Evolutionary conservation across 1,139 yeast genomes (phyloP).

Genomic region (Yamadazyma mexicana): DNA sequence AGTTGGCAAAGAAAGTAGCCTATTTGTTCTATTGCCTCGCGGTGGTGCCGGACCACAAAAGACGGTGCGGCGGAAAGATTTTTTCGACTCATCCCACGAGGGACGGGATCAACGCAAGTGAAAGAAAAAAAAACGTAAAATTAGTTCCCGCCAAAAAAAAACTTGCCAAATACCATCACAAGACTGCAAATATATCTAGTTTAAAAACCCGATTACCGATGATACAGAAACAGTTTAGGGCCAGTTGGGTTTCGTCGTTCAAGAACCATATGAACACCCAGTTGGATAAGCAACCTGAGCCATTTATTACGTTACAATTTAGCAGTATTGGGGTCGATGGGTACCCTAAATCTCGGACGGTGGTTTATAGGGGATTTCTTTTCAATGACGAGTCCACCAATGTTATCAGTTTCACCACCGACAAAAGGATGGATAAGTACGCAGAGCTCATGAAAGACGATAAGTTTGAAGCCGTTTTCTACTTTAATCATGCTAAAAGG

Average conservation of each 20-base stretch:
- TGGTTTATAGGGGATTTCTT: slow-evolving; percentile 73
- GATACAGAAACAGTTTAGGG: slow-evolving; percentile 52
- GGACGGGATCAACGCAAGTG: background rate
- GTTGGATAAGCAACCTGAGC: slow-evolving; percentile 37
- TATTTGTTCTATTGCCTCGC: background rate
- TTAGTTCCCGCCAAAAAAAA: too few species aligned
- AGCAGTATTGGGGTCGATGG: slow-evolving; percentile 62
- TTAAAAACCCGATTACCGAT: slow-evolving; percentile 7
- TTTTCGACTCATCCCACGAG: slow-evolving; percentile 11
- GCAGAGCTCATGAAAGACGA: slow-evolving; percentile 52
- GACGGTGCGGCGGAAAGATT: background rate
- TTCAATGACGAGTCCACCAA: slow-evolving; percentile 70
- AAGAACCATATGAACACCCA: slow-evolving; percentile 44
- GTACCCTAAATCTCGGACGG: slow-evolving; percentile 67
- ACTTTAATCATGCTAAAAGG: slow-evolving; percentile 58
- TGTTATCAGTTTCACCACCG: slow-evolving; percentile 70
- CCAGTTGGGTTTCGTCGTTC: slow-evolving; percentile 71
- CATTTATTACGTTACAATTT: slow-evolving; percentile 63
- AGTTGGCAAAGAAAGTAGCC: too few species aligned
- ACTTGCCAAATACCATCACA: slow-evolving; percentile 10
- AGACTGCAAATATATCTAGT: slow-evolving; percentile 3
- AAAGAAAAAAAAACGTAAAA: too few species aligned
- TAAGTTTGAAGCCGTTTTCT: slow-evolving; percentile 73
- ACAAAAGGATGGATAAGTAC: slow-evolving; percentile 65
- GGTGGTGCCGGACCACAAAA: background rate